Base-by-base conservation (phyloP, 306 rosid genomes). In the Adenanthera pavonina region DNA sequence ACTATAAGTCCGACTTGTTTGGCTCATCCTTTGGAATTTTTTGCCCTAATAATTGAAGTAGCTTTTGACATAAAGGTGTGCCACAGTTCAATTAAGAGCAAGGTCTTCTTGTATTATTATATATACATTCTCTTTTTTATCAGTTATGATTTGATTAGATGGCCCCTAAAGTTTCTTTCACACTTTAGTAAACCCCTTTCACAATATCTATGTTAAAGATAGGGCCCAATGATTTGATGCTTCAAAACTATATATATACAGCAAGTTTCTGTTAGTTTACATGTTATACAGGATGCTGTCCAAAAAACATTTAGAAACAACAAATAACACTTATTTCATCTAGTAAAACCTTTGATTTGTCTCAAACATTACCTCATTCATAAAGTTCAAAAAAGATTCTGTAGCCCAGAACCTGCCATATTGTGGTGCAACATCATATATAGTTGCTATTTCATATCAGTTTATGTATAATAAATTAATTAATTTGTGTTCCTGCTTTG, bases 111-210 rank as follows among this genome's bases (percentile, higher is more conserved):
- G 81, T 17, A 43, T 75, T 25, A 80, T 69, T 57, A 59, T 60
- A 43, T 68, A 41, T 44, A 43, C 20, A 9, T 15, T 19, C 38
- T 69, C 19, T 64, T 64, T 44, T 85, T 51, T 82, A 64, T 57
- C 65, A 65, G 80, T 40, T 65, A 76, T 80, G 80, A 80, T 80
- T 80, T 86, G 87, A 80, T 86, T 83, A 79, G 89, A 80, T 86
- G 64, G 82, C 89, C 81, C 76, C 71, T 66, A 79, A 82, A 82
- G 82, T 72, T 82, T 86, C 53, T 75, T 79, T 71, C 80, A 79
- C 73, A n/a, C 80, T 76, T 25, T 68, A 25, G 65, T 53, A 57
- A 81, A 59, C 36, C 72, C 64, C 75, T 82, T 25, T 82, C 81
- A 74, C 77, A 76, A 53, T 41, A 40, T n/a, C 68, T 5, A 5